phyloP scores from a whole-genome alignment of 768 basidiomycete species.

The Hericium rajendrae region DNA sequence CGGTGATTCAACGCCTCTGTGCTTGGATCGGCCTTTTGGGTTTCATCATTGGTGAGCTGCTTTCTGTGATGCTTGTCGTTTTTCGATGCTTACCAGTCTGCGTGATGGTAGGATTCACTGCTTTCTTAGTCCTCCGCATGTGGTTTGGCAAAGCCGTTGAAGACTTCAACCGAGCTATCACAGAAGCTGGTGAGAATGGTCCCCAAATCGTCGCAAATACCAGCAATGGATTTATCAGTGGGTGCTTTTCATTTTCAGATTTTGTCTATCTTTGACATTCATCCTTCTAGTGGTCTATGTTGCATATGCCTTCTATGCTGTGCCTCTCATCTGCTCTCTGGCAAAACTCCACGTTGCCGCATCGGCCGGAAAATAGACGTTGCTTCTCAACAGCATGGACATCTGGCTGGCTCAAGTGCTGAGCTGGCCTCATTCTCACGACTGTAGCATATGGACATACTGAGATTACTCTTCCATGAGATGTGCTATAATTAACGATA shows the following conservation, averaged over 20 bases:
- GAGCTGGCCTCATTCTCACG: not conserved
- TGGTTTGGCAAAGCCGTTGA: constrained; percentile 74
- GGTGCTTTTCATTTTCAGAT: constrained; percentile 20
- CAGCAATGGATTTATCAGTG: constrained; percentile 73
- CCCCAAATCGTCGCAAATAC: constrained; percentile 51
- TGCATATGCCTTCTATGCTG: constrained; percentile 63
- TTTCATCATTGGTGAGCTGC: constrained; percentile 54
- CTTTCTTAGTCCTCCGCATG: constrained; percentile 67
- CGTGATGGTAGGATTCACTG: constrained; percentile 37
- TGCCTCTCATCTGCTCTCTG: constrained; percentile 60
- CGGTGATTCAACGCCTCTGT: constrained; percentile 44
- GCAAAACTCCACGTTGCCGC: constrained; percentile 53
- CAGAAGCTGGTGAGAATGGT: constrained; percentile 39
- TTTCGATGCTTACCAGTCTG: not conserved
- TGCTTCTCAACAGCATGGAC: not conserved
- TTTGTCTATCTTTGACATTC: not conserved
- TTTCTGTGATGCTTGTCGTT: not conserved
- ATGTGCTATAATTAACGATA: too few species aligned
- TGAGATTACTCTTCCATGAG: not conserved
- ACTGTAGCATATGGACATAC: constrained; percentile 2
- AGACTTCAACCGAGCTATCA: constrained; percentile 63
- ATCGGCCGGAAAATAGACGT: constrained; percentile 28
- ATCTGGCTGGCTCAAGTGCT: constrained; percentile 3
- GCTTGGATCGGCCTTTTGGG: constrained; percentile 73
- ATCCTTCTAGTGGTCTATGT: constrained; percentile 60